Percentiles rank a stretch among this genome's conserved stretches.
These are phyloP conservation scores for Brassica nigra DNA, from an alignment of 345 rosid species.

Conservation along the genomic window DNA sequence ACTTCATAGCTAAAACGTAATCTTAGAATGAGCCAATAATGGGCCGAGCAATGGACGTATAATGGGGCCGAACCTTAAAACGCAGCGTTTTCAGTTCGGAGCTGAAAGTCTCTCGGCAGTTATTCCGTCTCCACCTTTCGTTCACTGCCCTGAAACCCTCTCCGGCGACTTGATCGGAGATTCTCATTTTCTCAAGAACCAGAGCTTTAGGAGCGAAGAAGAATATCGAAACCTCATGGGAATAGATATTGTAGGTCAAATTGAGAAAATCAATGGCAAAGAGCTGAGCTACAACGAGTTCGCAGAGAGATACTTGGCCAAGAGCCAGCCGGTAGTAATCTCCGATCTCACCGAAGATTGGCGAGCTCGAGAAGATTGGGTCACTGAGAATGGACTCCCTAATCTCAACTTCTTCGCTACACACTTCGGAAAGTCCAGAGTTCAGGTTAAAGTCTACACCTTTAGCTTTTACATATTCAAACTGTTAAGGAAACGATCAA, in stretches of 20 bases:
- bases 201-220: not conserved
- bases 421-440: constrained; percentile 72
- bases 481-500: not conserved
- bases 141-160: not conserved
- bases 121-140: not conserved
- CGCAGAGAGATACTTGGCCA: constrained; percentile 61
- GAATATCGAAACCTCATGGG: constrained; percentile 46
- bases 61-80: not conserved
- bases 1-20: not conserved
- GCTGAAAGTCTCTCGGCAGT: not conserved
- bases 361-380: constrained; percentile 85
- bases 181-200: not conserved
- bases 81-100: not conserved
- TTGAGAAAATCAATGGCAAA: constrained; percentile 69
- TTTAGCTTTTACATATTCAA: constrained; percentile 5
- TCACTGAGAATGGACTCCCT: constrained; percentile 54
- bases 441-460: constrained; percentile 57
- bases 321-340: constrained; percentile 73
- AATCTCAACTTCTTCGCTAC: constrained; percentile 63
- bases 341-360: constrained; percentile 79
- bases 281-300: constrained; percentile 65
- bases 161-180: constrained; percentile 21
- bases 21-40: not conserved
- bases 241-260: constrained; percentile 56
- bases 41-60: not conserved